Percentiles rank a stretch among this genome's conserved stretches.
phyloP scores from a whole-genome alignment of 345 rosid species.

The Microcos paniculata region DNA sequence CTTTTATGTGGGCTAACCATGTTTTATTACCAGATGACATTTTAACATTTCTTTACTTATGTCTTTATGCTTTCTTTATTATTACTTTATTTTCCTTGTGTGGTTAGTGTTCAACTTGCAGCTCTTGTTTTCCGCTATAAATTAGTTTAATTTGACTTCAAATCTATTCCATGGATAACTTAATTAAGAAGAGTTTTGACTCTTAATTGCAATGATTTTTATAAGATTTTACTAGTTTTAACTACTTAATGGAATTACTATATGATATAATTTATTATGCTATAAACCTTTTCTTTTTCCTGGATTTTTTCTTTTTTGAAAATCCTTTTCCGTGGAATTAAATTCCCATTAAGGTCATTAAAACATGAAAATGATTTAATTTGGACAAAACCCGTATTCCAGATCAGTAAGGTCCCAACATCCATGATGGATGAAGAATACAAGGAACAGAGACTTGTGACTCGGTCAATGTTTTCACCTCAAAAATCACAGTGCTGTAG shows the following conservation, averaged over 20 bases:
- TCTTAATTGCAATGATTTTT: neutral
- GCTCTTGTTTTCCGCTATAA: neutral
- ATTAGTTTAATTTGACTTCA: neutral
- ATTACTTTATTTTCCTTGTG: no score
- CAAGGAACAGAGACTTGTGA: neutral
- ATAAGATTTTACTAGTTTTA: no score
- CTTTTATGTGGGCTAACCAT: neutral
- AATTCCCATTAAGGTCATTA: neutral
- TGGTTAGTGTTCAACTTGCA: neutral
- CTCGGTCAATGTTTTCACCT: neutral
- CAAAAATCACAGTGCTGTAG: neutral
- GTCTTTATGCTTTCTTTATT: neutral
- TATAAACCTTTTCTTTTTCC: no score
- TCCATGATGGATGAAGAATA: neutral
- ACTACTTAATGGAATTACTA: no score
- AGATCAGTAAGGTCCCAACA: neutral
- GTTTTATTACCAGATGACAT: neutral
- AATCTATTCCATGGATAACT: neutral
- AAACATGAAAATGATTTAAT: neutral
- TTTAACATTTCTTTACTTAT: neutral
- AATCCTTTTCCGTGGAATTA: no score
- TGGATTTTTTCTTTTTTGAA: no score
- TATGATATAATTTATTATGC: no score
- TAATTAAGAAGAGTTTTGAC: neutral
- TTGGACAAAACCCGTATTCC: neutral